Percentiles rank a stretch among this genome's conserved stretches.
These are phyloP conservation scores for Scedosporium dehoogii DNA, from an alignment of 2,329 filamentous ascomycete genomes.

Conservation along the genomic window DNA sequence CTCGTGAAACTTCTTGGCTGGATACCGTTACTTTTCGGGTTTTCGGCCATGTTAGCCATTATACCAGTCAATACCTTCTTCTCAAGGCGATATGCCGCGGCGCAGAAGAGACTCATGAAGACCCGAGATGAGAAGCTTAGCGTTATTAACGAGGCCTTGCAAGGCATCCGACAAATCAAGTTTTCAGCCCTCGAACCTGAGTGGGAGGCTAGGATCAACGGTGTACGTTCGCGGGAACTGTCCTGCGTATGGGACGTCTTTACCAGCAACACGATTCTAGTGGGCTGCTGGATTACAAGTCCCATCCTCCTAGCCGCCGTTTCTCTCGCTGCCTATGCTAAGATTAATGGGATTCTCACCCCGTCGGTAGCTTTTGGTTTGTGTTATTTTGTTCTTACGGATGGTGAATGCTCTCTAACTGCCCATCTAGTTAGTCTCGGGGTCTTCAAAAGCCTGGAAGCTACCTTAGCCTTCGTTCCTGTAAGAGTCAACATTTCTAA, in stretches of 20 bases:
- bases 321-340: not conserved
- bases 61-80: not conserved
- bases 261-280: not conserved
- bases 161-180: conserved; percentile 77
- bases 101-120: conserved; percentile 65
- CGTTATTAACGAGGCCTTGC: conserved; percentile 64
- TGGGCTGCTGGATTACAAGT: not conserved
- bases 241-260: not conserved
- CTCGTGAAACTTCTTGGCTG: too few species aligned
- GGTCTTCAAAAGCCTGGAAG: not conserved
- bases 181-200: conserved; percentile 67
- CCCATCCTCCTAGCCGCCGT: not conserved
- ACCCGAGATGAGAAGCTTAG: conserved; percentile 65
- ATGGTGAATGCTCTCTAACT: not conserved
- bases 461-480: too few species aligned
- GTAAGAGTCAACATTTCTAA: too few species aligned
- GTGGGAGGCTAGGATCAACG: conserved; percentile 49
- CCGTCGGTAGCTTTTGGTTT: not conserved
- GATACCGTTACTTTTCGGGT: too few species aligned
- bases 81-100: conserved; percentile 13
- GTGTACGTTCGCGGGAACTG: not conserved
- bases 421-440: not conserved
- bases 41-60: not conserved
- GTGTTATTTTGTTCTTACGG: not conserved
- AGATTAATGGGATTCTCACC: not conserved